Evolutionary conservation across 805 yeast species (phyloP), one percentile per base, ranked within the genome.

Genomic region (Teunomyces cretensis): DNA sequence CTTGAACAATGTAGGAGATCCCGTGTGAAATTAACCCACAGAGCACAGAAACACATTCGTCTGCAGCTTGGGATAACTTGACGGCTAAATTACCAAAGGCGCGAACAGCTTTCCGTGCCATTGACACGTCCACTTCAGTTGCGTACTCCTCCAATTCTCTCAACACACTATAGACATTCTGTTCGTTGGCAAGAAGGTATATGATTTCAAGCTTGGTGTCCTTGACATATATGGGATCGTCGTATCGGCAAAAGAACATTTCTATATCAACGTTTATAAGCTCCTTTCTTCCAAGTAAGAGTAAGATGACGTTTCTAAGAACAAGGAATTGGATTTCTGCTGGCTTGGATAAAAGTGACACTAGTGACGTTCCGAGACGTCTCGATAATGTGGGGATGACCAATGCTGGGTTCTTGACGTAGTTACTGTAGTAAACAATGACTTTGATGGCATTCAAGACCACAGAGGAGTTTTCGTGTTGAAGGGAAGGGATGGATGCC

Each of bases 81-180:
- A 90, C 81, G 0, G 97, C 96, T 15, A 92, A 68, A 57, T 90
- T 88, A 2, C 97, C 97, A 49, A 92, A 81, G 0, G 96, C 96
- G 47, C 96, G 69, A 2, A 92, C 81, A 0, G 97, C 90, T 56
- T 89, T 87, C 45, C 96, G 72, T 1, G 91, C 88, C 84, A 90
- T 88, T 46, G 86, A 85, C 17, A 83, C 78, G 62, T 91, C 97
- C 11, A 88, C 83, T 56, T 88, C 96, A 0, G 89, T 79, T 4
- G 96, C 95, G 62, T 91, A 91, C 55, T 86, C 96, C 50, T 82
- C 85, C 42, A 91, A 64, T 60, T 91, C 98, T 13, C 79, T 67
- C 38, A 91, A 67, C 0, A 92, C 88, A 31, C 74, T 65, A 4
- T 69, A 72, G 38, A 85, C 71, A 54, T 86, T 87, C 8, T 62